These are phyloP conservation scores for Penicillium italicum DNA, from an alignment of 2,329 filamentous ascomycete genomes.

Conservation along the genomic window DNA sequence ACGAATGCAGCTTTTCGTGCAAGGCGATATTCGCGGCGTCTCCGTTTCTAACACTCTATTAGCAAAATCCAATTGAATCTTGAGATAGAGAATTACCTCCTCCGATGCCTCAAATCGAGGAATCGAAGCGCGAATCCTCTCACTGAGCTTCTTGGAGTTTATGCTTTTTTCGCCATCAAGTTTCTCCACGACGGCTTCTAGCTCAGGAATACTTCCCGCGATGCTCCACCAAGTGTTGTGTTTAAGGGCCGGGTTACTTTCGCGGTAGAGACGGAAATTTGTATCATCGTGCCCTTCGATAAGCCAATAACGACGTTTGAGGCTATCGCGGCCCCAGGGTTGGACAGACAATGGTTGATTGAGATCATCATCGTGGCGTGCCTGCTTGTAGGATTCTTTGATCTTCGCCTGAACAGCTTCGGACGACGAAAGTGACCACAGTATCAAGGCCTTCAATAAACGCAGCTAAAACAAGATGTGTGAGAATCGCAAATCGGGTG, in stretches of 20 bases:
- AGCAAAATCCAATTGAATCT: constrained; percentile 10
- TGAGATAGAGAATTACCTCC: constrained; percentile 58
- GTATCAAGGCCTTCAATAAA: constrained; percentile 73
- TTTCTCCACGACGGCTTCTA: constrained; percentile 70
- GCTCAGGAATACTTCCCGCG: constrained; percentile 83
- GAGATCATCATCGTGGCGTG: constrained; percentile 69
- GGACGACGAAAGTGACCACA: constrained; percentile 88
- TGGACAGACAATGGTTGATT: constrained; percentile 89
- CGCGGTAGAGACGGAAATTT: constrained; percentile 86
- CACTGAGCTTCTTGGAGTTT: constrained; percentile 72
- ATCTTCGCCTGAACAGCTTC: constrained; percentile 77
- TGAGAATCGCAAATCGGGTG: neutral
- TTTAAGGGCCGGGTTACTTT: constrained; percentile 76
- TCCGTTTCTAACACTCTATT: constrained; percentile 66
- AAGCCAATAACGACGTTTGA: constrained; percentile 89
- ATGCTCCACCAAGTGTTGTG: constrained; percentile 89
- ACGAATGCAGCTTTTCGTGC: constrained; percentile 82
- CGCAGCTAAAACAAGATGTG: constrained; percentile 58
- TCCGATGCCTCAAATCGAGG: constrained; percentile 91
- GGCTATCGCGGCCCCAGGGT: constrained; percentile 82
- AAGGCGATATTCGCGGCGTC: constrained; percentile 84
- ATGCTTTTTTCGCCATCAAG: constrained; percentile 76
- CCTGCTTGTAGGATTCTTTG: constrained; percentile 83
- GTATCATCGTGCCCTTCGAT: constrained; percentile 94
- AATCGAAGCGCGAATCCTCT: constrained; percentile 73